Conservation (phyloP, 352 stramenopile species). For the Phytophthora sp. region DNA sequence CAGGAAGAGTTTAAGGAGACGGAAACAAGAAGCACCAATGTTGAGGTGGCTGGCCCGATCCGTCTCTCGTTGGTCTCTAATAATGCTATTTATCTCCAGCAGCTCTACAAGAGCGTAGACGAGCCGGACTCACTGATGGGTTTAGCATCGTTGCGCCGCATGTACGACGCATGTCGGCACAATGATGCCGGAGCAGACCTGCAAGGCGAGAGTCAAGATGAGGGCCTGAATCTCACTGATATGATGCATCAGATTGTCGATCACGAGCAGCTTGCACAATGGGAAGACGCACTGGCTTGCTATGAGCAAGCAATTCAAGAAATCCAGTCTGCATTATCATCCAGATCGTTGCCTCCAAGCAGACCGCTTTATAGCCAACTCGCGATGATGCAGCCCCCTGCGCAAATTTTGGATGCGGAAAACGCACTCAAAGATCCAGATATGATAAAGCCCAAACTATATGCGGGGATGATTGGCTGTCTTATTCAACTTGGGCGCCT, state of each 20-base stretch:
- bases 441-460: slow-evolving; percentile 72
- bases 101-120: slow-evolving; percentile 82
- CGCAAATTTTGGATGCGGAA: slow-evolving; percentile 37
- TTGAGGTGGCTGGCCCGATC: slow-evolving; percentile 40
- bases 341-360: slow-evolving; percentile 29
- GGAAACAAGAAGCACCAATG: slow-evolving; percentile 23
- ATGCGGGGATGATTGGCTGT: slow-evolving; percentile 83
- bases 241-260: slow-evolving; percentile 77
- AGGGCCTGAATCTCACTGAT: slow-evolving; percentile 63
- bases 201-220: slow-evolving; percentile 32
- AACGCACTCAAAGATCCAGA: slow-evolving; percentile 52
- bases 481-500: slow-evolving; percentile 85
- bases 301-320: slow-evolving; percentile 83
- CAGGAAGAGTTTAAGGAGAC: slow-evolving; percentile 48
- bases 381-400: slow-evolving; percentile 26
- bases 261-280: slow-evolving; percentile 72
- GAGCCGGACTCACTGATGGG: slow-evolving; percentile 70
- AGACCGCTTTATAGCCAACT: slow-evolving; percentile 30
- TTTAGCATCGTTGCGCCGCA: slow-evolving; percentile 59
- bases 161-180: slow-evolving; percentile 53
- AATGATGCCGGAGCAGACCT: slow-evolving; percentile 33
- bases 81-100: slow-evolving; percentile 74
- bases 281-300: slow-evolving; percentile 77
- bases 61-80: slow-evolving; percentile 57
- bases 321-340: slow-evolving; percentile 58